These are phyloP conservation scores for Colletotrichum phormii DNA, from an alignment of 2,329 filamentous ascomycete genomes.

Conservation along the genomic window DNA sequence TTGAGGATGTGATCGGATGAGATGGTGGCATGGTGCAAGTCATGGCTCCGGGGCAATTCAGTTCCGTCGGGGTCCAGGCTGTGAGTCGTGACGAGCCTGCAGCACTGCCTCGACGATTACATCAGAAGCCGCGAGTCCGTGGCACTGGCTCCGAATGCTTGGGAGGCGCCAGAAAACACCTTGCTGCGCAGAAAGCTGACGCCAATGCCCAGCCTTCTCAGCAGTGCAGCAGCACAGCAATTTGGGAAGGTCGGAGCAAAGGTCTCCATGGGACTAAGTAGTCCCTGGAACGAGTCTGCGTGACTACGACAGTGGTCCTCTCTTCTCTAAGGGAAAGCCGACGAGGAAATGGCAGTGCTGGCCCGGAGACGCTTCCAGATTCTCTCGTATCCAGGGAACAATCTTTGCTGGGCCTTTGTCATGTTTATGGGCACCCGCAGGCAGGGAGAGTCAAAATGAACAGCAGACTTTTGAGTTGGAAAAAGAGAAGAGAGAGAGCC, in stretches of 20 bases:
- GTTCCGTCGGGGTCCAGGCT: slow-evolving; percentile 22
- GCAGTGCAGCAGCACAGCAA: neutral
- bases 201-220: neutral
- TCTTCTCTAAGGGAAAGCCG: neutral
- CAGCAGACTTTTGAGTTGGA: slow-evolving; percentile 23
- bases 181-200: neutral
- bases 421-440: slow-evolving; percentile 16
- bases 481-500: neutral
- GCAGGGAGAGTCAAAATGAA: neutral
- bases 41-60: slow-evolving; percentile 25
- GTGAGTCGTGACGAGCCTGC: slow-evolving; percentile 11
- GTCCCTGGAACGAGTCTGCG: slow-evolving; percentile 8
- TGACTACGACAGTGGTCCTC: neutral
- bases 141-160: neutral
- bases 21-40: neutral
- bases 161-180: neutral
- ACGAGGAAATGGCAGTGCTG: slow-evolving; percentile 15
- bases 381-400: slow-evolving; percentile 20
- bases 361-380: slow-evolving; percentile 22
- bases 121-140: slow-evolving; percentile 30
- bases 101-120: slow-evolving; percentile 33
- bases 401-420: slow-evolving; percentile 8
- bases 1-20: neutral
- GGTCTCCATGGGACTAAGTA: slow-evolving; percentile 28
- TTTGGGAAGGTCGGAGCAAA: neutral